Base-by-base conservation (phyloP, 2,329 filamentous ascomycete genomes). In the Cryphonectria parasitica region DNA sequence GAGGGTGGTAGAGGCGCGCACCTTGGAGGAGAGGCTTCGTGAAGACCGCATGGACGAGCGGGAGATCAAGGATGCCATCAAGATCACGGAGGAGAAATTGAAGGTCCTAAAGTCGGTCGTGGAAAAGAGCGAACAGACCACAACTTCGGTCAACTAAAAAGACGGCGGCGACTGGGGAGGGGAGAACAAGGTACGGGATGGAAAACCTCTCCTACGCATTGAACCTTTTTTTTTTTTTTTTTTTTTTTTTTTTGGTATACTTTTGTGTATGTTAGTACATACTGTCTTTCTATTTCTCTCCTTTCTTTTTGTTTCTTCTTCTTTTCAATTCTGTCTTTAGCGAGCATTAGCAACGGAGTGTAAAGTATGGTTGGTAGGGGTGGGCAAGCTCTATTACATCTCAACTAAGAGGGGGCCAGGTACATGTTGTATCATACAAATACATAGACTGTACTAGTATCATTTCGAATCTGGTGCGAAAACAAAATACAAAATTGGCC, bases 1-100 rank as follows among this genome's bases (percentile, higher is more conserved):
- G 74, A 83, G 80, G 73, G 82, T 82, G 19, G 78, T 86, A 36
- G 85, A 90, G 74, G 83, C 86, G 2, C 85, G 85, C 43, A 84
- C 89, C 2, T 82, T 88, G 34, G 87, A 90, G 75, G 89, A 91
- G 69, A 89, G 86, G 77, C 73, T 90, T 64, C 82, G 83, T 13
- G 83, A 87, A 70, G 85, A 88, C 74, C 83, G 83, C 64, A 92
- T 95, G 88, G 89, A 89, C 63, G 89, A 92, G 75, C 85, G 88
- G 45, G 91, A 96, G 78, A 87, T 97, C 71, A 88, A 90, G 73
- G 89, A 97, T 82, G 92, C 94, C 28, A 95, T 98, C 72, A 85
- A 88, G 68, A 88, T 97, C 41, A 98, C 95, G 2, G 93, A 98
- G 78, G 92, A 97, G 83, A 91, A 93, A 77, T 82, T 99, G 43